These are phyloP conservation scores for Suillus sp. DNA, from an alignment of 768 basidiomycete genomes.

Conservation along the genomic window DNA sequence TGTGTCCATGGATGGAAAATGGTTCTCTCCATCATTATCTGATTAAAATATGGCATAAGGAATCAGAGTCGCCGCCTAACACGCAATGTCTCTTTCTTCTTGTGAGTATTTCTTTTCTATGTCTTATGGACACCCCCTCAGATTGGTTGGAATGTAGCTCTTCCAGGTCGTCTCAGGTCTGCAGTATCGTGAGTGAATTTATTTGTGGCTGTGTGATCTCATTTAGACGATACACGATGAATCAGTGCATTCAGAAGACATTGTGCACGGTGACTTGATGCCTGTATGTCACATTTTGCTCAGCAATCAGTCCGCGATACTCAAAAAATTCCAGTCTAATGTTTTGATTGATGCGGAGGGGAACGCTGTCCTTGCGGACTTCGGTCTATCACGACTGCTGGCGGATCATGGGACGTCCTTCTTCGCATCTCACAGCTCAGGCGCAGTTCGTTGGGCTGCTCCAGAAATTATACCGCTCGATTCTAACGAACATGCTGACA, in stretches of 20 bases:
- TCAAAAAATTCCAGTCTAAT: background rate
- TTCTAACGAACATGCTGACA: background rate
- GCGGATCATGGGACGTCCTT: background rate
- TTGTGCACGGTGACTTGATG: constrained; percentile 4
- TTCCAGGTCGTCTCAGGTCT: constrained; percentile 1
- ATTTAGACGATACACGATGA: background rate
- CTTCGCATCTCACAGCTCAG: background rate
- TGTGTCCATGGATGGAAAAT: constrained; percentile 30
- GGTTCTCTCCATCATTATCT: constrained; percentile 25
- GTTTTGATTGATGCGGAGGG: constrained; percentile 1
- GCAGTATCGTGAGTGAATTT: constrained; percentile 10
- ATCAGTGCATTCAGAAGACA: background rate
- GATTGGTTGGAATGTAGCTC: background rate
- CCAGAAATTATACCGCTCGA: background rate
- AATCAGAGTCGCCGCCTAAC: constrained; percentile 3
- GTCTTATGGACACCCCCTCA: background rate
- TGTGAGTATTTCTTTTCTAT: constrained; percentile 15
- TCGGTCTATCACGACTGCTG: background rate
- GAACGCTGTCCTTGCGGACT: constrained; percentile 1
- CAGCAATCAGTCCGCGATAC: background rate
- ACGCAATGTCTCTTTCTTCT: constrained; percentile 14
- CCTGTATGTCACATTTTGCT: background rate
- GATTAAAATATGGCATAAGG: background rate
- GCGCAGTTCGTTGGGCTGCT: constrained; percentile 1
- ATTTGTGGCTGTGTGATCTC: too few species aligned